Evolutionary conservation across 257 asterid genomes (phyloP).

Genomic region (Ilex asprella): DNA sequence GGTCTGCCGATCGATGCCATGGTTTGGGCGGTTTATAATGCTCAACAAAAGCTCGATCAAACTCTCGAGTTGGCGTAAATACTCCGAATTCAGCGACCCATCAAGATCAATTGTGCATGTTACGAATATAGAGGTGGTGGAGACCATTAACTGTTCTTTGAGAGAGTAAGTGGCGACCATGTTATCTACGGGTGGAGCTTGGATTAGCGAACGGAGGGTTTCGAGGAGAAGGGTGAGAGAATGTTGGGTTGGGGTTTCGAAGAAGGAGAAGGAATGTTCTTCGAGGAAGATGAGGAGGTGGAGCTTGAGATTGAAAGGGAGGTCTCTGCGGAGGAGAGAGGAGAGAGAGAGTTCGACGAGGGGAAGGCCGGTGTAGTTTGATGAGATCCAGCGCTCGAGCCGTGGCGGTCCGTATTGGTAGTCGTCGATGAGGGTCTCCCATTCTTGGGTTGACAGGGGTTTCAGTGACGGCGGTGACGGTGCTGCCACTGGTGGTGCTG

Average conservation of each 20-base stretch:
- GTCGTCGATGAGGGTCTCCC: slow-evolving; percentile 82
- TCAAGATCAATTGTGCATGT: slow-evolving; percentile 3
- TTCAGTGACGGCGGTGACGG: slow-evolving; percentile 24
- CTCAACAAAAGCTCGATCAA: slow-evolving; percentile 77
- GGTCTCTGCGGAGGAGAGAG: slow-evolving; percentile 63
- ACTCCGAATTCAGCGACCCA: background rate
- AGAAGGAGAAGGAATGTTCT: slow-evolving; percentile 26
- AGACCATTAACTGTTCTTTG: slow-evolving; percentile 74
- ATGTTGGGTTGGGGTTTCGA: background rate
- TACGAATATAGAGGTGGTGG: slow-evolving; percentile 58
- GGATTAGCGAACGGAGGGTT: slow-evolving; percentile 54
- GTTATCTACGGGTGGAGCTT: slow-evolving; percentile 62
- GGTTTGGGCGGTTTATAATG: slow-evolving; percentile 82
- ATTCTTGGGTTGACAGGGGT: slow-evolving; percentile 58
- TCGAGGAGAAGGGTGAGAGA: slow-evolving; percentile 44
- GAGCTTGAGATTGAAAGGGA: slow-evolving; percentile 56
- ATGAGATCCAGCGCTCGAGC: slow-evolving; percentile 36
- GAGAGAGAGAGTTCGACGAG: slow-evolving; percentile 52
- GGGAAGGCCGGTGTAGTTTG: slow-evolving; percentile 28
- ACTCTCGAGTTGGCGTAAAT: slow-evolving; percentile 21
- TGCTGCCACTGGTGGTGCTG: background rate
- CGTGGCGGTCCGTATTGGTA: slow-evolving; percentile 57
- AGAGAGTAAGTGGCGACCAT: slow-evolving; percentile 40
- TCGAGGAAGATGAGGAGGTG: slow-evolving; percentile 72
- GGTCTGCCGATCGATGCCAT: slow-evolving; percentile 72